phyloP scores from a whole-genome alignment of 257 asterid species.

The Nicotiana knightiana region DNA sequence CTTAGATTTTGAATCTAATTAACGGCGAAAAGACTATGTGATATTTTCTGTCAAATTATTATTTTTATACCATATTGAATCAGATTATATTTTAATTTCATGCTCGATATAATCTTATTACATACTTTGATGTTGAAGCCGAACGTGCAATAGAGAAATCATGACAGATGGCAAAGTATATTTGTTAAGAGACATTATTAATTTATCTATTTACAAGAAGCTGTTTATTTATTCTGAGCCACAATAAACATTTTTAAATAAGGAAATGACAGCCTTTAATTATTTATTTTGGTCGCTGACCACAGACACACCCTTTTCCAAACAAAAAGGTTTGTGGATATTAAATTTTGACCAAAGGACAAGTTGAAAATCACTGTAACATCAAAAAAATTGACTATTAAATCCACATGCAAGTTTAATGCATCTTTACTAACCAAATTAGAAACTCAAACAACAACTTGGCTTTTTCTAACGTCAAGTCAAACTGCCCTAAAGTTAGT shows the following conservation, averaged over 20 bases:
- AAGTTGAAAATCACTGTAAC: background rate
- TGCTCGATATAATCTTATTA: background rate
- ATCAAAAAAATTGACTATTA: background rate
- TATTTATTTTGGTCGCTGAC: background rate
- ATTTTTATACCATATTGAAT: background rate
- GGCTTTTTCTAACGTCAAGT: background rate
- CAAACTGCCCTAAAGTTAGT: background rate
- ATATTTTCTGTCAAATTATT: background rate
- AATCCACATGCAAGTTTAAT: background rate
- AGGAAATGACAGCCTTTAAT: slow-evolving; percentile 1
- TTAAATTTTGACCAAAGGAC: background rate
- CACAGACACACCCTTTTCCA: background rate
- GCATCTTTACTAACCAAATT: background rate
- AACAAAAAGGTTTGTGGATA: background rate
- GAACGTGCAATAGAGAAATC: background rate
- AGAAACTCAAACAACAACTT: background rate
- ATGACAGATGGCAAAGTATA: background rate
- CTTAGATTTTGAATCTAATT: background rate
- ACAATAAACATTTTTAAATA: background rate
- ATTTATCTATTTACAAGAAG: background rate
- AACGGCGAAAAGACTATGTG: background rate
- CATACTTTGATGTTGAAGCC: background rate
- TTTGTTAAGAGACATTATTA: background rate
- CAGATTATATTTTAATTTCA: background rate
- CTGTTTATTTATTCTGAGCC: background rate